Evolutionary conservation across 2,329 filamentous ascomycete genomes (phyloP).

Genomic region (Trichoderma sp.): DNA sequence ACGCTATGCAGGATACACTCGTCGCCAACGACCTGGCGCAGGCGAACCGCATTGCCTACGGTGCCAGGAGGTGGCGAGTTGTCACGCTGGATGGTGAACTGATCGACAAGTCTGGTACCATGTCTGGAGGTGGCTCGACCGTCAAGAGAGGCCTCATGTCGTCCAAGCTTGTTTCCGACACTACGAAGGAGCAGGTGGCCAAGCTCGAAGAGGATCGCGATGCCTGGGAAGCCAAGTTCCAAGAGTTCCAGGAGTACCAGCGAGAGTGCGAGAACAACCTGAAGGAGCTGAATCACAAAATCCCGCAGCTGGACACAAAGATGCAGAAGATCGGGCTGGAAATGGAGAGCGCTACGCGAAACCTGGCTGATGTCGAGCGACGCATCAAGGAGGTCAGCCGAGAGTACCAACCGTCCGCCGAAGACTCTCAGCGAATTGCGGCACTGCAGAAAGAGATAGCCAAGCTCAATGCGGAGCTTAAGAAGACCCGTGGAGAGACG

Average conservation of each 20-base stretch:
- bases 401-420: slow-evolving; percentile 78
- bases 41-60: slow-evolving; percentile 95
- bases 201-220: slow-evolving; percentile 89
- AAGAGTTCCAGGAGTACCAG: slow-evolving; percentile 82
- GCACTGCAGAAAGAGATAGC: slow-evolving; percentile 77
- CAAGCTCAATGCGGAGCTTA: slow-evolving; percentile 74
- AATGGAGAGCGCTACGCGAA: slow-evolving; percentile 81
- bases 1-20: slow-evolving; percentile 90
- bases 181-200: slow-evolving; percentile 81
- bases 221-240: slow-evolving; percentile 77
- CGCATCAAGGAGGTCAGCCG: slow-evolving; percentile 81
- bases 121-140: slow-evolving; percentile 93
- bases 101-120: slow-evolving; percentile 97
- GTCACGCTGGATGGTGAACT: slow-evolving; percentile 94
- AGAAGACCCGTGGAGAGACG: slow-evolving; percentile 81
- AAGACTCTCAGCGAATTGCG: slow-evolving; percentile 73
- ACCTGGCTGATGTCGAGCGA: slow-evolving; percentile 79
- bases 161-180: slow-evolving; percentile 86
- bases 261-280: slow-evolving; percentile 75
- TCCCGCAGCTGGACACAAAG: slow-evolving; percentile 83
- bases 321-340: slow-evolving; percentile 91
- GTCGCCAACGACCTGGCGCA: slow-evolving; percentile 93
- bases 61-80: slow-evolving; percentile 89
- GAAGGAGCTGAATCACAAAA: slow-evolving; percentile 71
- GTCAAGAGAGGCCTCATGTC: slow-evolving; percentile 95